phyloP scores from a whole-genome alignment of 768 basidiomycete species.

The Lyophyllum atratum region DNA sequence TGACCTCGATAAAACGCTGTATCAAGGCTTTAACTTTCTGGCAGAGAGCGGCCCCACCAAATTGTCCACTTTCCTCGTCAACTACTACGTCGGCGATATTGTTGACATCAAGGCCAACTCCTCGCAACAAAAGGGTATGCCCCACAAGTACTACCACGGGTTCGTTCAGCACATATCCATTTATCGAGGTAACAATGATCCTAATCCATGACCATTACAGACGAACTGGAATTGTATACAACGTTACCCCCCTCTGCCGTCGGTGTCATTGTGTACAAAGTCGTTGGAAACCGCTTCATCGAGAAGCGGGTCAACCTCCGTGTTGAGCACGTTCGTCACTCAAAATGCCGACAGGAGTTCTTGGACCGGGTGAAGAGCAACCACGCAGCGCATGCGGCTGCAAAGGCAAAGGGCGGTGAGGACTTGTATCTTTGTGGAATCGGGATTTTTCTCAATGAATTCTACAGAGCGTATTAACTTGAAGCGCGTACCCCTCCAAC shows the following conservation, averaged over 20 bases:
- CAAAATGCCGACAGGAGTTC: conserved; percentile 97
- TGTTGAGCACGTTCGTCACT: conserved; percentile 94
- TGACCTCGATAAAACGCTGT: not conserved
- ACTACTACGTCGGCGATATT: conserved; percentile 95
- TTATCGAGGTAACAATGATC: not conserved
- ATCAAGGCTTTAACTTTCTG: conserved; percentile 10
- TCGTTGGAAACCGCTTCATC: conserved; percentile 98
- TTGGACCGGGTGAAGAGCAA: conserved; percentile 94
- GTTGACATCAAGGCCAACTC: conserved; percentile 99
- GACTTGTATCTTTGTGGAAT: conserved; percentile 20
- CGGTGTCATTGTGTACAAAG: conserved; percentile 96
- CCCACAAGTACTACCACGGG: conserved; percentile 99
- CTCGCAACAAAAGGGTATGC: conserved; percentile 99
- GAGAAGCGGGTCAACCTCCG: conserved; percentile 99
- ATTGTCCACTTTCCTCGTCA: conserved; percentile 90
- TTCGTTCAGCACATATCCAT: conserved; percentile 41
- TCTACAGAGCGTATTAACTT: conserved; percentile 72
- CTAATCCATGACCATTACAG: conserved; percentile 39
- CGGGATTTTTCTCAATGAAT: conserved; percentile 13
- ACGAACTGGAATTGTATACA: conserved; percentile 98
- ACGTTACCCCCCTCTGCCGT: conserved; percentile 94
- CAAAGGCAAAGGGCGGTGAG: conserved; percentile 90
- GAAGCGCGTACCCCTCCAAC: conserved; percentile 83
- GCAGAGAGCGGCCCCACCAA: conserved; percentile 88
- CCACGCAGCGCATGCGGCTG: conserved; percentile 78